phyloP scores from a whole-genome alignment of 495 filamentous ascomycete species.

The Penicillium cinerascens region DNA sequence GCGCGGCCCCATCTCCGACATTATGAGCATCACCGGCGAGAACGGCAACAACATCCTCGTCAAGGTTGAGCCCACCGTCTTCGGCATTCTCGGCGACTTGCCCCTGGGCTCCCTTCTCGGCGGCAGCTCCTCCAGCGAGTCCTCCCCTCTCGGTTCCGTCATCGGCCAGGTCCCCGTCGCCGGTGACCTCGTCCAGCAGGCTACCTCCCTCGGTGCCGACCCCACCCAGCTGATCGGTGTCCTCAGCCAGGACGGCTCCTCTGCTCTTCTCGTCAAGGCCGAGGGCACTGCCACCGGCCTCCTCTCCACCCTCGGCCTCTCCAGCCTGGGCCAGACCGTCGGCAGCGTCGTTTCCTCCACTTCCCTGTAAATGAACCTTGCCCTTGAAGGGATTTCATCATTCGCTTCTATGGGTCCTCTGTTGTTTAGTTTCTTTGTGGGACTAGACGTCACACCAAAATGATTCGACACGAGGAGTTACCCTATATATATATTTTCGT shows the following conservation, averaged over 20 bases:
- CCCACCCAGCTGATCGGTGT: constrained; percentile 20
- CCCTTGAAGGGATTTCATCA: constrained; percentile 18
- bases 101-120: constrained; percentile 11
- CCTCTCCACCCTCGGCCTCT: constrained; percentile 22
- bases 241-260: constrained; percentile 13
- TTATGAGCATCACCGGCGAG: constrained; percentile 17
- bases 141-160: constrained; percentile 13
- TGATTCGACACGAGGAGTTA: constrained; percentile 22
- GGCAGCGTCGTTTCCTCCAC: constrained; percentile 14
- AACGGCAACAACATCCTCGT: constrained; percentile 13
- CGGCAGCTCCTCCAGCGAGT: neutral
- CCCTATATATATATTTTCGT: constrained; percentile 9
- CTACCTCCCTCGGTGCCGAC: constrained; percentile 10
- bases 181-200: constrained; percentile 6
- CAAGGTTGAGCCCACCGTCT: constrained; percentile 12
- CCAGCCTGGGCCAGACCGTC: constrained; percentile 10
- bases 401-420: constrained; percentile 22
- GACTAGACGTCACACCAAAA: constrained; percentile 13
- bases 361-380: constrained; percentile 13
- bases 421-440: constrained; percentile 4
- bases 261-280: constrained; percentile 22
- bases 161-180: constrained; percentile 11
- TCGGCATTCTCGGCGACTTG: constrained; percentile 12
- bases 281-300: constrained; percentile 14
- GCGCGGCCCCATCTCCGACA: constrained; percentile 9